A percentile compares a stretch with the other conserved stretches of the same genome.
Conservation (phyloP, 1,139 yeast genomes). For the Zygoascus hellenicus region DNA sequence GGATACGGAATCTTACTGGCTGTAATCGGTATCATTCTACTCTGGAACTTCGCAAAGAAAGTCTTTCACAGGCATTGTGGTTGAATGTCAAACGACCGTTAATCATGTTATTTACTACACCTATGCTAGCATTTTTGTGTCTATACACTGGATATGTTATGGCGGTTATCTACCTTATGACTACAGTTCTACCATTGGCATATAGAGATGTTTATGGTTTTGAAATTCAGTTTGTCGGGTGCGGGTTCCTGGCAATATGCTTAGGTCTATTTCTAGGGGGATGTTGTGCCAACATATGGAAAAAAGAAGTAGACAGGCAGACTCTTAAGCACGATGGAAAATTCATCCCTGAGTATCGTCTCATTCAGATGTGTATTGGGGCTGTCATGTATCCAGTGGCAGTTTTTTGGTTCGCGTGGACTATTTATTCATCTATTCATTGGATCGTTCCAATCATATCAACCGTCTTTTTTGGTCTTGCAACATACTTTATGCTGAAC, state of each 20-base stretch:
- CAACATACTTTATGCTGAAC: slow-evolving; percentile 47
- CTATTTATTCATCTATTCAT: slow-evolving; percentile 54
- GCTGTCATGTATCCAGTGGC: slow-evolving; percentile 52
- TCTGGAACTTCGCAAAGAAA: slow-evolving; percentile 34
- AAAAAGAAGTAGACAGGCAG: neutral
- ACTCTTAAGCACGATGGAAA: slow-evolving; percentile 2
- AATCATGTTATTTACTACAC: slow-evolving; percentile 47
- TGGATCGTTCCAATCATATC: slow-evolving; percentile 79
- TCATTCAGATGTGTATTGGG: slow-evolving; percentile 33
- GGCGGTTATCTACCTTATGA: slow-evolving; percentile 16
- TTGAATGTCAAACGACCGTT: slow-evolving; percentile 44
- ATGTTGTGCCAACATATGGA: neutral
- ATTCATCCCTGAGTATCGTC: slow-evolving; percentile 10
- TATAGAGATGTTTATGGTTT: slow-evolving; percentile 15
- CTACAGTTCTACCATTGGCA: slow-evolving; percentile 17
- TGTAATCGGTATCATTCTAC: slow-evolving; percentile 48
- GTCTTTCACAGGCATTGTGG: neutral
- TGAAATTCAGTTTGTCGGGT: slow-evolving; percentile 13
- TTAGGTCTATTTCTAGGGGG: slow-evolving; percentile 13
- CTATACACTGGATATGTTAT: slow-evolving; percentile 56
- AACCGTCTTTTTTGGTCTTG: slow-evolving; percentile 52
- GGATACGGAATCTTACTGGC: slow-evolving; percentile 55
- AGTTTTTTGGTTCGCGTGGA: slow-evolving; percentile 32
- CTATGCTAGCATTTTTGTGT: slow-evolving; percentile 57
- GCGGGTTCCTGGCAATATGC: slow-evolving; percentile 13